Evolutionary conservation across 805 yeast species (phyloP).

Genomic region (Cyberlindnera veronae): DNA sequence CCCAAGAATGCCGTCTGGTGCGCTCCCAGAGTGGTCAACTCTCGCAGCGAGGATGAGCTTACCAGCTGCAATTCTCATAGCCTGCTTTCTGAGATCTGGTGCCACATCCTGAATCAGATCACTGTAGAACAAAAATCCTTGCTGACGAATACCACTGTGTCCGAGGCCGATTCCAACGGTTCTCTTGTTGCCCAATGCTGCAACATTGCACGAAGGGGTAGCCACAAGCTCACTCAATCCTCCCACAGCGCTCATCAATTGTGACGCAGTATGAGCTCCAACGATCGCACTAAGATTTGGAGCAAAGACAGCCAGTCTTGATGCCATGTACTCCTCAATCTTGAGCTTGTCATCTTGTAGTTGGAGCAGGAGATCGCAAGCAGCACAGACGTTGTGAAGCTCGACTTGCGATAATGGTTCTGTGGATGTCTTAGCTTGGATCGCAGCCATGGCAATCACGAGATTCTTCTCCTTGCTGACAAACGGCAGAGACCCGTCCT

Average conservation of each 20-base stretch:
- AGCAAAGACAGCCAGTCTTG: constrained; percentile 56
- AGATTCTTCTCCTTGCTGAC: constrained; percentile 63
- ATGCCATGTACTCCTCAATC: constrained; percentile 53
- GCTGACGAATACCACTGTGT: constrained; percentile 48
- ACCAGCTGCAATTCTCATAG: constrained; percentile 74
- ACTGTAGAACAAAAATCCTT: constrained; percentile 65
- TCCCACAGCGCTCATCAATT: constrained; percentile 64
- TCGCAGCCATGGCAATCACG: constrained; percentile 71
- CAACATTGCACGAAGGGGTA: constrained; percentile 80
- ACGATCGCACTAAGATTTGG: constrained; percentile 77
- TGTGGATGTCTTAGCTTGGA: constrained; percentile 38
- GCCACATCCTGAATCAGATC: constrained; percentile 59
- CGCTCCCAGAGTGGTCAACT: constrained; percentile 54
- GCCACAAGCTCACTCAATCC: constrained; percentile 61
- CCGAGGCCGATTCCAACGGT: constrained; percentile 38
- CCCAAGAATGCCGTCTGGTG: constrained; percentile 54
- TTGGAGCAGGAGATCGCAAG: constrained; percentile 45
- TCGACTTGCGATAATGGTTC: constrained; percentile 31
- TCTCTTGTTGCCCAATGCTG: constrained; percentile 65
- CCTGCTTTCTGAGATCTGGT: constrained; percentile 57
- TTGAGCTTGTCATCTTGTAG: constrained; percentile 40
- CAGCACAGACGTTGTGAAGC: constrained; percentile 36
- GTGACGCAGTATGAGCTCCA: constrained; percentile 71
- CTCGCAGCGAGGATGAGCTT: constrained; percentile 82
- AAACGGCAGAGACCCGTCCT: constrained; percentile 28